Conservation (phyloP, 352 stramenopile genomes). For the Phytophthora crassamura region DNA sequence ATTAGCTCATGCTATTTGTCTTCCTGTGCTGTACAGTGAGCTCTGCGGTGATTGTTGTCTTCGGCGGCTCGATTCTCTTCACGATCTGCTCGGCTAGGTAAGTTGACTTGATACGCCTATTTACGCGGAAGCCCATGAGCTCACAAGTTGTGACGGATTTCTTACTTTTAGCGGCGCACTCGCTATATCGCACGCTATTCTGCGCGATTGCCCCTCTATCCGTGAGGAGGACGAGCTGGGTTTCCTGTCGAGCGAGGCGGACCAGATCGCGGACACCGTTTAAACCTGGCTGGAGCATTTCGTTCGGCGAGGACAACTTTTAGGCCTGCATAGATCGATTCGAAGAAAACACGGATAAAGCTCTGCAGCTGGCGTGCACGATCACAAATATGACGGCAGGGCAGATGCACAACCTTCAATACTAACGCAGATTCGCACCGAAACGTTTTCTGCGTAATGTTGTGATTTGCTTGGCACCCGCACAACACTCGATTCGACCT, state of each 20-base stretch:
- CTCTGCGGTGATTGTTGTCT: constrained; percentile 78
- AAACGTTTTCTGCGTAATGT: not conserved
- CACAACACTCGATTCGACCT: too few species aligned
- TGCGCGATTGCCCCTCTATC: constrained; percentile 78
- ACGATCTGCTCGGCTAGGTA: constrained; percentile 87
- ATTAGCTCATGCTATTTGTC: constrained; percentile 6
- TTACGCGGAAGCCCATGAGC: not conserved
- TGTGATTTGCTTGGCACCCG: too few species aligned
- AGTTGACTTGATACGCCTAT: constrained; percentile 1
- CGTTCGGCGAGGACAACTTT: constrained; percentile 10
- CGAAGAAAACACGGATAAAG: constrained; percentile 15
- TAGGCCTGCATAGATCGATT: constrained; percentile 27
- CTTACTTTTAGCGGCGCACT: constrained; percentile 58
- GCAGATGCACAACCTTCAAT: constrained; percentile 18
- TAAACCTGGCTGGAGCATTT: constrained; percentile 36
- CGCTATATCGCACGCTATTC: constrained; percentile 77
- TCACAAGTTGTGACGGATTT: constrained; percentile 1
- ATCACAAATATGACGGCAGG: constrained; percentile 7
- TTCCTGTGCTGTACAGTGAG: constrained; percentile 52
- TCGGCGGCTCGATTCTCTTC: constrained; percentile 88
- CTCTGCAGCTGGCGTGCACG: constrained; percentile 1
- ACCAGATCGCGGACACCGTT: constrained; percentile 78
- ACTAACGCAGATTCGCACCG: constrained; percentile 9
- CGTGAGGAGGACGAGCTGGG: constrained; percentile 84
- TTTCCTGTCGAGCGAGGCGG: constrained; percentile 69